phyloP scores from a whole-genome alignment of 164 flowering plant species.

The Vitis vinifera region ASM3070453v1 NC_081816.1:4686001-4686500 shows the following conservation, averaged over 20 bases:
- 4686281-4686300: not conserved
- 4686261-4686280: not conserved
- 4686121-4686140: too few species aligned
- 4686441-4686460: too few species aligned
- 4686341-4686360: conserved; percentile 17
- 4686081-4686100: too few species aligned
- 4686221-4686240: conserved; percentile 24
- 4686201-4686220: conserved; percentile 20
- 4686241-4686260: not conserved
- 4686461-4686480: too few species aligned
- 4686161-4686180: conserved; percentile 32
- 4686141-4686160: not conserved
- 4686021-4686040: too few species aligned
- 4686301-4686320: conserved; percentile 26
- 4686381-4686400: conserved; percentile 12
- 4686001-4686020: too few species aligned
- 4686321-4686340: conserved; percentile 28
- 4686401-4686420: not conserved
- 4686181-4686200: conserved; percentile 32
- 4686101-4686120: too few species aligned
- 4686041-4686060: too few species aligned
- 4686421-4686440: not conserved
- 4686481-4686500: too few species aligned
- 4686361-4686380: conserved; percentile 19
- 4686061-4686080: too few species aligned